Base-by-base conservation (phyloP, 192 early-diverging fungal species). In the Coemansia sp. region DNA sequence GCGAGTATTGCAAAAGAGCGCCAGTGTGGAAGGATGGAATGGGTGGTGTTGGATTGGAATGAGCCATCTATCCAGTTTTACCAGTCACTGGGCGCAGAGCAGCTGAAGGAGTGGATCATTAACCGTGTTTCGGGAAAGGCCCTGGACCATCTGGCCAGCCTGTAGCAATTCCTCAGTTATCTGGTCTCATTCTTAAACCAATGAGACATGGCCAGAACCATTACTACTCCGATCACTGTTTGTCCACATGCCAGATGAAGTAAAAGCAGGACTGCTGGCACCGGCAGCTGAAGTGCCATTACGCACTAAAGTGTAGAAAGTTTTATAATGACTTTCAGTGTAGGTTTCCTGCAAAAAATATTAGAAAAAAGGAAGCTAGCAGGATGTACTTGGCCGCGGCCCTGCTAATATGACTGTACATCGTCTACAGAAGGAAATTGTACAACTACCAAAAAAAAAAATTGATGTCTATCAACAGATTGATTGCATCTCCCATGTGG, bases 31-130 rank as follows among this genome's bases (percentile, higher is more conserved):
- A 78, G 94, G 3, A 78, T 92, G 66, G 93, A 94, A 70, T 96
- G 94, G 94, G 76, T 85, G 4, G 93, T 92, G 8, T 61, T 96
- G 29, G 90, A 94, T 60, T 96, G 89, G 89, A 94, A 94, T 71
- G 87, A 87, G 66, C 90, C 91, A 14, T 87, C 91, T 2, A 89
- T 88, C 32, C 75, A 85, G 68, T 95, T 95, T 59, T 95, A 95
- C 71, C 71, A 86, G 59, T 74, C 75, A 19, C 71, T 93, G 51
- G 90, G 91, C 23, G 93, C 93, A 21, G 64, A 71, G 20, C 76
- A 83, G 56, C 76, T 89, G 78, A 84, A 84, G 21, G 91, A 92
- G 75, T 94, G 93, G 93, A 88, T 86, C 60, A 86, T 85, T 29
- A 87, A 89, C 80, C 74, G 92, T 5, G 85, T 93, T 11, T 80